Base-by-base conservation (phyloP, 345 rosid genomes). In the Salix caprea region DNA sequence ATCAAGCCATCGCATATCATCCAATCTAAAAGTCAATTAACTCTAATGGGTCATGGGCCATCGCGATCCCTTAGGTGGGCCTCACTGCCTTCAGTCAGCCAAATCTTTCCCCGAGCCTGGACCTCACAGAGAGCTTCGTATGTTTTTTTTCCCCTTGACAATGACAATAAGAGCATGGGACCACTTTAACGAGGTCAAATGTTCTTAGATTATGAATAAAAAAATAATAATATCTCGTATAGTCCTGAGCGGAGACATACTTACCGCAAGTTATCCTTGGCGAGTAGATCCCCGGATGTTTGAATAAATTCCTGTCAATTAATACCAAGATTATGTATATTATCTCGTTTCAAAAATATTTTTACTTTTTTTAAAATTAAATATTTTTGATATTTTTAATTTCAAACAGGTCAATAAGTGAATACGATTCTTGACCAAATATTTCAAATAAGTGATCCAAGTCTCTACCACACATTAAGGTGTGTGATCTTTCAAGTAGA, bases 81-180 rank as follows among this genome's bases (percentile, higher is more conserved):
- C 46, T 72, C 80, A 4, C 0, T 36, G 0, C 62, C 40, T 76
- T 60, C 7, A 64, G 44, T 78, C 34, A 28, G 64, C 76, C 71
- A 70, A 83, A 69, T 73, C 81, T 83, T 71, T 65, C 77, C 78
- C 30, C 65, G 56, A 26, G 75, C 56, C n/a, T 60, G 65, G 70
- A 75, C 56, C 78, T 79, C 52, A n/a, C 15, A 52, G 67, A 76
- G 76, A 79, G 77, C 73, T 64, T 77, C 80, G 9, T 72, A 9
- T 65, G 67, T 60, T 73, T 70, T 81, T 2, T 60, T 46, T 34
- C 72, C 77, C 69, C n/a, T 42, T 60, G 82, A 75, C 85, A 76
- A 61, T 34, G 56, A 36, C 60, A 16, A 5, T 0, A 26, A 32
- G 9, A 37, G 5, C 18, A 13, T 65, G 83, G 83, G 70, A 83